phyloP scores from a whole-genome alignment of 371 early-diverging fungal species.

The Entomophthora muscae region DNA sequence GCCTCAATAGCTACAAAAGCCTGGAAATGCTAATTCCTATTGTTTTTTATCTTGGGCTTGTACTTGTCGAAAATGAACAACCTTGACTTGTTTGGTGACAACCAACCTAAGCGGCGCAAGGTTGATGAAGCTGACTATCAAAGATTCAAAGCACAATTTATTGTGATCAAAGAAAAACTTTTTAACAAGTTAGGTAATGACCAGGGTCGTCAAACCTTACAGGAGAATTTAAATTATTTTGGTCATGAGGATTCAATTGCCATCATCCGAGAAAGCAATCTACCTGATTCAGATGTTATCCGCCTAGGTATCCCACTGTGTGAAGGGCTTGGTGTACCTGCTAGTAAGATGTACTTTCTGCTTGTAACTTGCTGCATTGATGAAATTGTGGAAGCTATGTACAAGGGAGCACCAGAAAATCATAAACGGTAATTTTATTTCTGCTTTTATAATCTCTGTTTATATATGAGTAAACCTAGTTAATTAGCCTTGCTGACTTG shows the following conservation, averaged over 20 bases:
- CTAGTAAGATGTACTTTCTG: background rate
- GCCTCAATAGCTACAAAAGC: too few species aligned
- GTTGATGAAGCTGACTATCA: too few species aligned
- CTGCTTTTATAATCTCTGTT: too few species aligned
- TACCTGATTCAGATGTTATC: background rate
- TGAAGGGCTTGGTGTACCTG: background rate
- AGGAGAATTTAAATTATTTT: background rate
- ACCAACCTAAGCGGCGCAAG: too few species aligned
- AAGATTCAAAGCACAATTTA: too few species aligned
- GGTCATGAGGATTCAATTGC: background rate
- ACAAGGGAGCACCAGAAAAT: background rate
- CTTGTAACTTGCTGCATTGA: background rate
- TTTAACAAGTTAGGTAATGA: background rate
- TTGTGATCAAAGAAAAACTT: background rate
- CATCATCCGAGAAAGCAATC: background rate
- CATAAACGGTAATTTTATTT: too few species aligned
- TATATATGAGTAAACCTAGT: too few species aligned
- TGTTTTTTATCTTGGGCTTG: too few species aligned
- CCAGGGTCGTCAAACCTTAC: background rate
- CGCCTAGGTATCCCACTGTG: background rate
- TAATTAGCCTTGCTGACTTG: too few species aligned
- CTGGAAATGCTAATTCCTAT: too few species aligned
- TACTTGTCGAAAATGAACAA: too few species aligned
- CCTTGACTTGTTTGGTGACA: too few species aligned
- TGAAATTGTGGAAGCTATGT: background rate